Evolutionary conservation across 352 stramenopile species (phyloP).

Genomic region (Pythium phragmiticola): DNA sequence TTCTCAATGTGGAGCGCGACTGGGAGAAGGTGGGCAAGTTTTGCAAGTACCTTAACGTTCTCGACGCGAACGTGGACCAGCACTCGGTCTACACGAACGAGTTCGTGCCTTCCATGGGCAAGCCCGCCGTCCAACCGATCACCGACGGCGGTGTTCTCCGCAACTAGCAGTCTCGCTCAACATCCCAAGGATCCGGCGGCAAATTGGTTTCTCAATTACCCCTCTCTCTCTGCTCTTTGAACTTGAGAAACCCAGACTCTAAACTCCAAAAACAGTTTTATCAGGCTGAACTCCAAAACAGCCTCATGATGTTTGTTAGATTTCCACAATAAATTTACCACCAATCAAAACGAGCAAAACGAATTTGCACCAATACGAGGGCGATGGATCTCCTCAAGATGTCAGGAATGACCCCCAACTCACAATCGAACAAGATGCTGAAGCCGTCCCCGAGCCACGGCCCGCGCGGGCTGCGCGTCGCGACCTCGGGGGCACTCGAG

Average conservation of each 20-base stretch:
- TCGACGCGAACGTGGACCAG: slow-evolving; percentile 44
- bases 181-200: no score
- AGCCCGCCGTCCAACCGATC: slow-evolving; percentile 39
- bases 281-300: no score
- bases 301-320: no score
- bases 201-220: no score
- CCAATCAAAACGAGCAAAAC: neutral
- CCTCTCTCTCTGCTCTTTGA: no score
- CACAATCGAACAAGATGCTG: neutral
- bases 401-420: neutral
- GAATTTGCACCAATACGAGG: neutral
- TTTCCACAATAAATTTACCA: no score
- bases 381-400: neutral
- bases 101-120: slow-evolving; percentile 49
- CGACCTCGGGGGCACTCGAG: neutral
- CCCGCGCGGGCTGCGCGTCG: slow-evolving; percentile 8
- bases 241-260: no score
- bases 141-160: slow-evolving; percentile 40
- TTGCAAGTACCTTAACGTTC: slow-evolving; percentile 53
- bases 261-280: no score
- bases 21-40: slow-evolving; percentile 57
- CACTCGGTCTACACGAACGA: slow-evolving; percentile 59
- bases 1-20: slow-evolving; percentile 49
- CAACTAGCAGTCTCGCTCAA: slow-evolving; percentile 15
- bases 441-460: neutral